Evolutionary conservation across 352 stramenopile genomes (phyloP), one percentile per base, ranked within the genome.

Genomic region (Phytopythium aichiense): DNA sequence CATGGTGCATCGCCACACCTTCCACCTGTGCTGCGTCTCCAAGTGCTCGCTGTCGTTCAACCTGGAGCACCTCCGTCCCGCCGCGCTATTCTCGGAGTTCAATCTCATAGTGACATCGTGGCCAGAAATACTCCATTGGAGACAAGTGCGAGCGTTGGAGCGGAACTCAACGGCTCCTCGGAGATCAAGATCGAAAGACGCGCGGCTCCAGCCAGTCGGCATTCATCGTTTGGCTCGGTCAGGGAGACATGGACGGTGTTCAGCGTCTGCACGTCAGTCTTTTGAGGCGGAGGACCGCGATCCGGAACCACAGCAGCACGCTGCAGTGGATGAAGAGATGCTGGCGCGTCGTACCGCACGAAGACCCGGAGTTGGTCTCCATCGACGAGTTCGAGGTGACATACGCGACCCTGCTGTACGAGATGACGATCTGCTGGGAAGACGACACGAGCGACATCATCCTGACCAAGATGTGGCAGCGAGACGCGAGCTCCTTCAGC

Each of bases 391-490:
- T 77, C 60, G 58, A 81, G 23, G 66, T 68, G 38, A 68, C 79
- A 57, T 86, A 84, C 68, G 78, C 72, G 4, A 78, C 70, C 9
- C 38, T 88, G 42, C 58, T 88, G n/a, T 81, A 77, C 31, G 72
- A 84, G 46, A 81, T 84, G 79, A 84, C 74, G 12, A 73, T 86
- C 40, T 88, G 73, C 68, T 86, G 74, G 74, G 78, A 86, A 20
- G 69, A 88, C 37, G 76, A 86, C 48, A 69, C 79, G 6, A 77
- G 73, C 42, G 68, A 81, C 54, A 58, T 63, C 30, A 61, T 84
- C 11, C 43, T 84, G 40, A 28, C 18, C 43, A 88, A 85, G 55
- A 78, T 88, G 71, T 82, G 78, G 69, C 59, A 61, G 30, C 74
- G 73, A 11, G 74, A 86, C 49, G 69, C 69, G 28, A 69, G 56